Evolutionary conservation across 768 basidiomycete species (phyloP).

Genomic region (Amanita exitialis): DNA sequence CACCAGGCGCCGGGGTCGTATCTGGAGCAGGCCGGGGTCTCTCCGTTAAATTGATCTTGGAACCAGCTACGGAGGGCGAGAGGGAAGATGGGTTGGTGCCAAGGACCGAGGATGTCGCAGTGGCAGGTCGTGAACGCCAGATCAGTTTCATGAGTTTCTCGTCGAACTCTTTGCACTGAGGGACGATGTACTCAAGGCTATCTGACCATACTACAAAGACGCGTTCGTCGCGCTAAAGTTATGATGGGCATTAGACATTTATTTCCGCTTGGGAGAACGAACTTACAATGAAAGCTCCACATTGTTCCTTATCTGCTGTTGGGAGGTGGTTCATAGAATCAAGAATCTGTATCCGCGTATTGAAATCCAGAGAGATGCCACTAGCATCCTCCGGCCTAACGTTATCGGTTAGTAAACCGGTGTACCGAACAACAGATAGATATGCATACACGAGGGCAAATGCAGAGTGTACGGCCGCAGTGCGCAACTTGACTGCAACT

Average conservation of each 20-base stretch:
- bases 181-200: slow-evolving; percentile 70
- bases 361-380: slow-evolving; percentile 61
- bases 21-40: slow-evolving; percentile 30
- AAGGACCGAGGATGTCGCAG: slow-evolving; percentile 24
- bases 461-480: slow-evolving; percentile 73
- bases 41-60: slow-evolving; percentile 46
- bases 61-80: slow-evolving; percentile 36
- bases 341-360: slow-evolving; percentile 83
- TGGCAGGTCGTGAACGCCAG: slow-evolving; percentile 35
- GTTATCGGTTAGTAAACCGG: not conserved
- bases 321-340: slow-evolving; percentile 59
- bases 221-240: slow-evolving; percentile 62
- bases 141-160: slow-evolving; percentile 51
- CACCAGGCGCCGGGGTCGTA: slow-evolving; percentile 19
- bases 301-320: slow-evolving; percentile 84
- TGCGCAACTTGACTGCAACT: slow-evolving; percentile 74
- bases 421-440: not conserved
- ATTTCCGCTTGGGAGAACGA: not conserved
- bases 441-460: slow-evolving; percentile 52
- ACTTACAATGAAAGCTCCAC: slow-evolving; percentile 76
- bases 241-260: slow-evolving; percentile 8
- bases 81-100: slow-evolving; percentile 17
- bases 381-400: slow-evolving; percentile 46
- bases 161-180: slow-evolving; percentile 63
- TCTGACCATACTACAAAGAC: slow-evolving; percentile 84